phyloP scores from a whole-genome alignment of 208 protist species.

The Kentomonas sorsogonicus region DNA sequence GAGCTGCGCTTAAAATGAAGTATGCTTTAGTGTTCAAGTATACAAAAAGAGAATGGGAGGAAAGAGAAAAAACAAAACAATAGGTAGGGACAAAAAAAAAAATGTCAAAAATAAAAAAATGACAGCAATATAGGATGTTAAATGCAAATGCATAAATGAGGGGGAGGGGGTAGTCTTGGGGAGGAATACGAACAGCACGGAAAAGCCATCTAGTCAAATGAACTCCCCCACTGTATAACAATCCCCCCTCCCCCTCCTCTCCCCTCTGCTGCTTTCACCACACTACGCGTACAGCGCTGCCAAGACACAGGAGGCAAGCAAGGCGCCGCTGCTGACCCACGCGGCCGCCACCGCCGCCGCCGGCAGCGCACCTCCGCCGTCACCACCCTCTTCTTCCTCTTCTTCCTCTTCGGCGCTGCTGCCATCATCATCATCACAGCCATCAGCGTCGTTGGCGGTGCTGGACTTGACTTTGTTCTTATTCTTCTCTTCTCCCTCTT shows the following conservation, averaged over 20 bases:
- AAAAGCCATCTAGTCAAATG: too few relatives aligned
- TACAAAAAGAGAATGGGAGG: background rate
- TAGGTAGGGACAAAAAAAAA: background rate
- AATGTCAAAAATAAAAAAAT: background rate
- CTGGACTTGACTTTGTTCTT: too few relatives aligned
- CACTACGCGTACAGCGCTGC: background rate
- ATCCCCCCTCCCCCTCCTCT: too few relatives aligned
- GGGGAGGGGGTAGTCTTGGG: too few relatives aligned
- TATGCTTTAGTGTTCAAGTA: too few relatives aligned
- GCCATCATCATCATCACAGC: too few relatives aligned
- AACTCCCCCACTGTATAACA: too few relatives aligned
- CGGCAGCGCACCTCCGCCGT: background rate
- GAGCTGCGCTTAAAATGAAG: too few relatives aligned
- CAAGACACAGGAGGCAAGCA: constrained; percentile 4
- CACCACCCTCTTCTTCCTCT: background rate
- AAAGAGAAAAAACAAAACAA: constrained; percentile 9
- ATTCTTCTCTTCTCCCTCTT: too few relatives aligned
- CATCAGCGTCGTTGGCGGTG: too few relatives aligned
- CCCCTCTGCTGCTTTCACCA: too few relatives aligned
- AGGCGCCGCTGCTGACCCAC: background rate
- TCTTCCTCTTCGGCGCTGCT: constrained; percentile 1
- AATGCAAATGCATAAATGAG: background rate
- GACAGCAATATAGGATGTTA: background rate
- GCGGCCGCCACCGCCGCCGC: background rate
- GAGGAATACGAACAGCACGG: too few relatives aligned